Evolutionary conservation across 2,329 filamentous ascomycete genomes (phyloP).

Genomic region (Pyricularia grisea): DNA sequence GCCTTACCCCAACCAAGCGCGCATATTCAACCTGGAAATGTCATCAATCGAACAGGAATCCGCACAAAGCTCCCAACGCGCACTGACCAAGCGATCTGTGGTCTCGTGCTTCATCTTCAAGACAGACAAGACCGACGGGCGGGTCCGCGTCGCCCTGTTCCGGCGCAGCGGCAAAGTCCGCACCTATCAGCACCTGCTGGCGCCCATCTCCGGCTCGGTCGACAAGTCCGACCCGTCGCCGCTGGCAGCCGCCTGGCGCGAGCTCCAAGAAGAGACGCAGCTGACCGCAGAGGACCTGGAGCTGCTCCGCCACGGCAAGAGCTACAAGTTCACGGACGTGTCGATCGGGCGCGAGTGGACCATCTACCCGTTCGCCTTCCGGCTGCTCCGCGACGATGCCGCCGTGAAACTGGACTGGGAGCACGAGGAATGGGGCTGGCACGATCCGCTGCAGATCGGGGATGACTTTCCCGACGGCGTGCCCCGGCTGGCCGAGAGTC

Average conservation of each 20-base stretch:
- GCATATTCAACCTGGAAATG: neutral
- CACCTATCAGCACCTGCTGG: slow-evolving; percentile 52
- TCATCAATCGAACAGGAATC: neutral
- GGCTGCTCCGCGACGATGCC: slow-evolving; percentile 33
- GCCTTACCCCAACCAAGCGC: neutral
- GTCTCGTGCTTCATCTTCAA: slow-evolving; percentile 43
- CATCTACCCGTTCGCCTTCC: slow-evolving; percentile 53
- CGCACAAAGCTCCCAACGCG: neutral
- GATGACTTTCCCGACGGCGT: slow-evolving; percentile 39
- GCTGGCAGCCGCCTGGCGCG: slow-evolving; percentile 49
- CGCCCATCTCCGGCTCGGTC: slow-evolving; percentile 53
- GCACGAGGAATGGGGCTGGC: slow-evolving; percentile 49
- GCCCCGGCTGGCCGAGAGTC: slow-evolving; percentile 45
- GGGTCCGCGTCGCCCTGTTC: slow-evolving; percentile 49
- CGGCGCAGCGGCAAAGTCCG: slow-evolving; percentile 47
- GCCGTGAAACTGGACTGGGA: slow-evolving; percentile 52
- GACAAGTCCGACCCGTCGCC: slow-evolving; percentile 42
- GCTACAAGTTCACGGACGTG: slow-evolving; percentile 46
- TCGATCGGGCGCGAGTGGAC: slow-evolving; percentile 48
- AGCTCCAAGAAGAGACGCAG: slow-evolving; percentile 53
- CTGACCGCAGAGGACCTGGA: slow-evolving; percentile 36
- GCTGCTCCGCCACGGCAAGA: slow-evolving; percentile 47
- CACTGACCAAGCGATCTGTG: slow-evolving; percentile 28
- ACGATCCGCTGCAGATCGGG: slow-evolving; percentile 36
- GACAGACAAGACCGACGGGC: slow-evolving; percentile 17